phyloP scores from a whole-genome alignment of 2,329 filamentous ascomycete genomes.

The Ophiostoma novo-ulmi region DNA sequence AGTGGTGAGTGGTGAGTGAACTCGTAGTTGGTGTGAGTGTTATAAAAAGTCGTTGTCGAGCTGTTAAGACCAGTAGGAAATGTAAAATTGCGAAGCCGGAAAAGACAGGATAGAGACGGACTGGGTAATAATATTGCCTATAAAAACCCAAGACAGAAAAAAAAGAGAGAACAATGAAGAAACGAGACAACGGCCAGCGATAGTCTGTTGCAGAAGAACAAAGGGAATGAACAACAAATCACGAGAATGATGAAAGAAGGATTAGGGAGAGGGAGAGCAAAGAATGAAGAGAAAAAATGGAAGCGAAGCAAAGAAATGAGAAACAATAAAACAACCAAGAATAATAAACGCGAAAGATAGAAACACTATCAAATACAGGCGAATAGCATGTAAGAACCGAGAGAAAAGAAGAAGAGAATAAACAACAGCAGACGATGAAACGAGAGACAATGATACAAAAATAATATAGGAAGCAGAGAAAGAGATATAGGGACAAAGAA shows the following conservation, averaged over 20 bases:
- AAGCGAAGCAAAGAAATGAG: conserved; percentile 1
- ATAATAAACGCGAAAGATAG: neutral
- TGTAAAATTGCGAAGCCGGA: neutral
- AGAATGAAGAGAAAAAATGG: neutral
- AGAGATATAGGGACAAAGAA: conserved; percentile 1
- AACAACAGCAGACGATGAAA: neutral
- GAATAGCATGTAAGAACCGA: neutral
- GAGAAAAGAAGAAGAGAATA: no score
- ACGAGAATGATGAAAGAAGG: conserved; percentile 1
- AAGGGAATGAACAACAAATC: conserved; percentile 16
- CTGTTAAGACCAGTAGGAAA: neutral
- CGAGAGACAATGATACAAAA: conserved; percentile 7
- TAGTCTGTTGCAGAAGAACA: conserved; percentile 4
- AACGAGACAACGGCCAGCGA: neutral
- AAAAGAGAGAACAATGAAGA: conserved; percentile 3
- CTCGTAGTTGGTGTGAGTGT: neutral
- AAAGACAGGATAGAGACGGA: conserved; percentile 8
- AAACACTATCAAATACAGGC: neutral
- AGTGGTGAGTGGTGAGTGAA: conserved; percentile 17
- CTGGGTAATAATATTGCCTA: neutral
- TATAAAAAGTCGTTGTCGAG: neutral
- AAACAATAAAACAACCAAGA: conserved; percentile 9
- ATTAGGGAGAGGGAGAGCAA: neutral
- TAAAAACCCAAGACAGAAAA: neutral
- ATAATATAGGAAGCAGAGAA: conserved; percentile 2